Conservation (phyloP, 2,329 filamentous ascomycete genomes). For the Lachnellula willkommii region DNA sequence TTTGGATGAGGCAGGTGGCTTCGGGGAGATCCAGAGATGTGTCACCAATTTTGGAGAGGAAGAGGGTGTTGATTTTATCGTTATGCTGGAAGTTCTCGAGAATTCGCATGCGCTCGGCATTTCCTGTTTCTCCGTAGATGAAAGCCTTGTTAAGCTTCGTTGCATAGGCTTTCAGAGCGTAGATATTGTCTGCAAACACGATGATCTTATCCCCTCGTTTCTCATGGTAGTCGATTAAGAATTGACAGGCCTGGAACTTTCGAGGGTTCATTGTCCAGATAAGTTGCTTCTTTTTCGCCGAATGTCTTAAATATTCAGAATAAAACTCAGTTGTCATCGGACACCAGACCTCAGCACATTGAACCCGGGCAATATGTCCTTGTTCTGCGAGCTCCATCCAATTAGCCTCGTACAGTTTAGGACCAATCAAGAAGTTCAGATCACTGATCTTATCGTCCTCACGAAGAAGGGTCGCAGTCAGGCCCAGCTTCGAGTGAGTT, state of each 20-base stretch:
- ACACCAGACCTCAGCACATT: slow-evolving; percentile 98
- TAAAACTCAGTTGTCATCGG: slow-evolving; percentile 99
- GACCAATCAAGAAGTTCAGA: slow-evolving; percentile 93
- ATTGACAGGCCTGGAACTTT: slow-evolving; percentile 96
- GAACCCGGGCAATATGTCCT: slow-evolving; percentile 92
- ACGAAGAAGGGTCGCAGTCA: slow-evolving; percentile 88
- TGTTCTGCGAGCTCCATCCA: slow-evolving; percentile 99
- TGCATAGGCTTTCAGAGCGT: slow-evolving; percentile 81
- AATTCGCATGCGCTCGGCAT: slow-evolving; percentile 79
- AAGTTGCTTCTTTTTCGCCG: slow-evolving; percentile 59
- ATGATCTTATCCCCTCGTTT: slow-evolving; percentile 94
- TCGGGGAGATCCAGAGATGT: slow-evolving; percentile 96
- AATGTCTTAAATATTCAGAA: slow-evolving; percentile 77
- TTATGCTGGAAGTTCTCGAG: slow-evolving; percentile 95
- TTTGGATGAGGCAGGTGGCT: slow-evolving; percentile 93
- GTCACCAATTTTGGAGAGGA: slow-evolving; percentile 95
- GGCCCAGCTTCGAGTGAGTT: slow-evolving; percentile 87
- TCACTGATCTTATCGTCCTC: slow-evolving; percentile 99
- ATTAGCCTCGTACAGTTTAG: slow-evolving; percentile 96
- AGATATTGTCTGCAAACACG: slow-evolving; percentile 96
- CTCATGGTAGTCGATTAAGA: slow-evolving; percentile 97
- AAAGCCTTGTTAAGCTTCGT: slow-evolving; percentile 78
- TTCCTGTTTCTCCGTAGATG: slow-evolving; percentile 84
- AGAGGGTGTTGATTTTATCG: slow-evolving; percentile 82
- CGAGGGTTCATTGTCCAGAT: slow-evolving; percentile 96